Evolutionary conservation across 441 rosid genomes (phyloP).

Genomic region (Dalechampia spathulata): DNA sequence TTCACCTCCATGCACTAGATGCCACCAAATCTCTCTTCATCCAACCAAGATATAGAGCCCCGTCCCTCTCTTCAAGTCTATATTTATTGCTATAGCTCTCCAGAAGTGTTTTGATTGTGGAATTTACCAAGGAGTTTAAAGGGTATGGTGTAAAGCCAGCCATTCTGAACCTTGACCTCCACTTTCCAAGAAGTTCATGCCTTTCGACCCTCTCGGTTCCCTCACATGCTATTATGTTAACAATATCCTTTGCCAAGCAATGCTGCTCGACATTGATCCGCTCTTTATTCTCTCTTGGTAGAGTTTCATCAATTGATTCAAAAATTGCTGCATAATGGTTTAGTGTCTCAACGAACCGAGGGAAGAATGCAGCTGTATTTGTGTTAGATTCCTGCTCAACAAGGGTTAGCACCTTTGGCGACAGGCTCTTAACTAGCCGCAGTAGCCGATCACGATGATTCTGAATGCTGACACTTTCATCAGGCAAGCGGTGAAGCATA

Average conservation of each 20-base stretch:
- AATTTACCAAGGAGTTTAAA: conserved; percentile 60
- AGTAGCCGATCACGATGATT: conserved; percentile 71
- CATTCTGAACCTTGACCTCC: conserved; percentile 70
- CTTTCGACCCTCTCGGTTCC: conserved; percentile 79
- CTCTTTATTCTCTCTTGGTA: conserved; percentile 58
- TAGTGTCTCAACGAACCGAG: conserved; percentile 68
- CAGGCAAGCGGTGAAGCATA: conserved; percentile 79
- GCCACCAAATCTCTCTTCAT: conserved; percentile 78
- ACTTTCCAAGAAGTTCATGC: conserved; percentile 74
- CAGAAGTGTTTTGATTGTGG: conserved; percentile 56
- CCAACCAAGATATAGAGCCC: conserved; percentile 82
- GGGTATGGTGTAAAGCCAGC: conserved; percentile 74
- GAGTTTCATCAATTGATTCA: conserved; percentile 74
- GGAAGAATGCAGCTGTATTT: conserved; percentile 76
- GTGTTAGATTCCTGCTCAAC: conserved; percentile 94
- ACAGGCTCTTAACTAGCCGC: conserved; percentile 60
- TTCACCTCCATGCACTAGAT: conserved; percentile 74
- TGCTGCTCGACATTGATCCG: conserved; percentile 84
- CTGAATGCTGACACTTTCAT: conserved; percentile 79
- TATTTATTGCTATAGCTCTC: conserved; percentile 51
- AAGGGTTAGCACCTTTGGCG: conserved; percentile 78
- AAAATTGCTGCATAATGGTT: conserved; percentile 79
- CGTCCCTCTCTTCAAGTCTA: conserved; percentile 73
- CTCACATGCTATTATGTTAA: conserved; percentile 84
- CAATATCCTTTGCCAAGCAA: conserved; percentile 78